Percentiles rank a stretch among this genome's conserved stretches.
Evolutionary conservation across 2,329 filamentous ascomycete genomes (phyloP).

Genomic region (Lachnellula subtilissima): DNA sequence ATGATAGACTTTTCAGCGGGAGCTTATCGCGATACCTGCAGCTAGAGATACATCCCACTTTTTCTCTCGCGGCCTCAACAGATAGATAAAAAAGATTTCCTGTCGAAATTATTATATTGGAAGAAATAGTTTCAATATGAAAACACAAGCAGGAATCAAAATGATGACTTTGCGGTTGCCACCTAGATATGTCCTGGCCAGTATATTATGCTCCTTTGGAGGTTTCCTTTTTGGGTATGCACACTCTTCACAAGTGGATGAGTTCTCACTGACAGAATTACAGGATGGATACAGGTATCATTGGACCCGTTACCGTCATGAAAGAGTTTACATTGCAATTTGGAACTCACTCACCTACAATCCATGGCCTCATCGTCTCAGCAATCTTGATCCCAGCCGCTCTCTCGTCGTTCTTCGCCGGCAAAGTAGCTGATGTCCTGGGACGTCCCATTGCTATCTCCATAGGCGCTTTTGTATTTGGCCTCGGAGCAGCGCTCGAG

Average conservation of each 20-base stretch:
- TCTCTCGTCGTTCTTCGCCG: slow-evolving; percentile 52
- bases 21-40: not conserved
- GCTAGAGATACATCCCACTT: not conserved
- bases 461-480: slow-evolving; percentile 48
- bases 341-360: slow-evolving; percentile 44
- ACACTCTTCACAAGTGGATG: not conserved
- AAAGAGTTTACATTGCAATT: slow-evolving; percentile 39
- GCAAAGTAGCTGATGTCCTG: slow-evolving; percentile 47
- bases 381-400: slow-evolving; percentile 54
- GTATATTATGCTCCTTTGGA: slow-evolving; percentile 25
- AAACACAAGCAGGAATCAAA: not conserved
- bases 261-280: not conserved
- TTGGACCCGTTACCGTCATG: slow-evolving; percentile 50
- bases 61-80: not conserved
- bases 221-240: slow-evolving; percentile 27
- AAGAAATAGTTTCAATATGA: not conserved
- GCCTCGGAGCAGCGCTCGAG: slow-evolving; percentile 48
- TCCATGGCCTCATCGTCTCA: slow-evolving; percentile 56
- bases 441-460: slow-evolving; percentile 46
- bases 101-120: not conserved
- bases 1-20: not conserved
- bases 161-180: not conserved
- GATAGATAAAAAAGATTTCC: not conserved
- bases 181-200: slow-evolving; percentile 27
- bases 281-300: slow-evolving; percentile 44